Evolutionary conservation across 805 yeast genomes (phyloP), one percentile per base, ranked within the genome.

Genomic region (Jamesozyma spencerorum): DNA sequence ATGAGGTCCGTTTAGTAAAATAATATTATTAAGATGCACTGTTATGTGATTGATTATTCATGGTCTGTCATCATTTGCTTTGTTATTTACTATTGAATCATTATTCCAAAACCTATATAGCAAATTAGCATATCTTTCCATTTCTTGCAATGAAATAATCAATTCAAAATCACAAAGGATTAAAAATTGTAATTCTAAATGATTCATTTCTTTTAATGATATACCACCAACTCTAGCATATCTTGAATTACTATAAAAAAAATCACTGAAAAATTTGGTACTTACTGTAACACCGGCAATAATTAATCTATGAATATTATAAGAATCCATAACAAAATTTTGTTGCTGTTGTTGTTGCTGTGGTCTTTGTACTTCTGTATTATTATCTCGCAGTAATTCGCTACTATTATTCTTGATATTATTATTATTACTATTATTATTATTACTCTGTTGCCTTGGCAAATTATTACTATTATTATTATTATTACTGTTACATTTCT

Each of bases 221-320:
- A 90, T 70, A 0, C 97, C 97, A 5, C 97, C 97, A 34, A 90
- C 92, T 60, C 88, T 85, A 10, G 97, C 96, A 60, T 90, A 90
- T 47, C 97, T 74, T 40, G 92, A 79, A 60, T 90, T 90, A 57
- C 90, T 90, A 70, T 90, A 90, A 56, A 88, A 90, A 37, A 88
- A 85, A 63, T 90, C 97, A 53, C 90, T 80, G 61, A 88, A 88
- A 61, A 90, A 90, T 66, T 92, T 92, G 30, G 95, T 83, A 20
- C 95, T 85, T 19, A 92, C 97, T 0, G 99, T 90, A 45, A 92
- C 81, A 4, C 97, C 97, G 11, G 95, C 83, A 36, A 92, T 90
- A 38, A 92, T 85, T 48, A 92, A 70, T 46, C 99, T 72, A 64
- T 92, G 99, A 47, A 92, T 87, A 60, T 92, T 92, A 63, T 83